Evolutionary conservation across 306 rosid genomes (phyloP).

Genomic region (Pachyrhizus erosus): DNA sequence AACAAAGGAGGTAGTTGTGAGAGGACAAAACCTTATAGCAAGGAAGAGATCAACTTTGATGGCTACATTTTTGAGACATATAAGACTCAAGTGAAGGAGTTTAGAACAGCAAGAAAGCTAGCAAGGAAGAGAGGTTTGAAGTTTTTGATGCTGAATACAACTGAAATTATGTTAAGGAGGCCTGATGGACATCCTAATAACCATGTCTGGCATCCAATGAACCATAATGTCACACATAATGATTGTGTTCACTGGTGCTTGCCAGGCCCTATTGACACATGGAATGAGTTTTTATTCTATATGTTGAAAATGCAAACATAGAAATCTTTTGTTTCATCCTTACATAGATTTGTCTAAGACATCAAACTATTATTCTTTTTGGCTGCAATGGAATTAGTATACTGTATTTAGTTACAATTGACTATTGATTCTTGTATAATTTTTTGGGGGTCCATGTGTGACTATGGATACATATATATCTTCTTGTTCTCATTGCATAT

Average conservation of each 20-base stretch:
- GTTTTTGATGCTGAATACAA: conserved; percentile 61
- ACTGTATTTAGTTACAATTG: background rate
- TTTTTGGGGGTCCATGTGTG: background rate
- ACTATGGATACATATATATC: background rate
- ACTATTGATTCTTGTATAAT: background rate
- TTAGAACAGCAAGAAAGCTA: conserved; percentile 49
- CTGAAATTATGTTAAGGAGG: conserved; percentile 72
- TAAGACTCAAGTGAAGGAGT: conserved; percentile 63
- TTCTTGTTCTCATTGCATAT: background rate
- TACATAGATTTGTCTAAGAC: conserved; percentile 9
- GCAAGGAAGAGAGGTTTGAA: conserved; percentile 57
- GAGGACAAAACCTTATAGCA: conserved; percentile 62
- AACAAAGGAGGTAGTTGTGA: conserved; percentile 75
- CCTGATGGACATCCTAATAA: conserved; percentile 89
- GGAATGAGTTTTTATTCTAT: conserved; percentile 80
- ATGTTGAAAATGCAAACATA: conserved; percentile 52
- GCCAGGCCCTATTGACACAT: conserved; percentile 87
- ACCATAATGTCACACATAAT: conserved; percentile 43
- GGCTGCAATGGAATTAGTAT: background rate
- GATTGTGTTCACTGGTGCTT: conserved; percentile 97
- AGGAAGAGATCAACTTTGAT: conserved; percentile 49
- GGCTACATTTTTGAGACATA: conserved; percentile 51
- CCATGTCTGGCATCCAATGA: conserved; percentile 44
- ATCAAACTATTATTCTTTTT: background rate
- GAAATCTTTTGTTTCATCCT: background rate